Percentiles rank a stretch among this genome's conserved stretches.
phyloP scores from a whole-genome alignment of 78 protist species.

The Protostelium mycophagum region DNA sequence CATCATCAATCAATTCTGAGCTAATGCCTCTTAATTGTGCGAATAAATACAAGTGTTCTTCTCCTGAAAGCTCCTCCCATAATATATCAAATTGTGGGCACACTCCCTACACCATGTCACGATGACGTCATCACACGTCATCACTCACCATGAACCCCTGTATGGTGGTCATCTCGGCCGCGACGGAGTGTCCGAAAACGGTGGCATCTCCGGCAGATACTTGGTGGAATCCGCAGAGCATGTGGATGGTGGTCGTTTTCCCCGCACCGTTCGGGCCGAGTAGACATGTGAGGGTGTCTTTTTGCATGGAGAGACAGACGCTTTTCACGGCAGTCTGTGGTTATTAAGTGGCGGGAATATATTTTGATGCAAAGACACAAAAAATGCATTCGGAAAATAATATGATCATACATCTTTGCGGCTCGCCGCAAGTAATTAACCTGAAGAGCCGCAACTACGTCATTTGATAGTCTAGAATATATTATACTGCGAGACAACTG shows the following conservation, averaged over 20 bases:
- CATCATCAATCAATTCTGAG: neutral
- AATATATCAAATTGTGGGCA: slow-evolving; percentile 64
- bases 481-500: neutral
- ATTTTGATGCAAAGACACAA: no score
- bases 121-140: neutral
- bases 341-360: slow-evolving; percentile 5
- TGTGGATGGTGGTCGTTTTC: slow-evolving; percentile 40
- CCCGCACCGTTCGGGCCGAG: slow-evolving; percentile 51
- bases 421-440: no score
- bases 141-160: neutral
- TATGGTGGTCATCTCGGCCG: neutral
- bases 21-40: slow-evolving; percentile 35
- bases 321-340: slow-evolving; percentile 36
- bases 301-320: slow-evolving; percentile 25
- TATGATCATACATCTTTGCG: no score
- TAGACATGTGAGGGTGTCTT: slow-evolving; percentile 8
- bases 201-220: neutral
- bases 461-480: neutral
- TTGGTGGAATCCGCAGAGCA: slow-evolving; percentile 31
- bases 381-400: no score
- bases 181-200: neutral
- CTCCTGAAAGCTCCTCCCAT: slow-evolving; percentile 33
- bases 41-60: slow-evolving; percentile 50
- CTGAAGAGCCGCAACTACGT: no score
- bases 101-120: slow-evolving; percentile 17